Base-by-base conservation (phyloP, 2,329 filamentous ascomycete genomes). In the Phialocephala subalpina region DNA sequence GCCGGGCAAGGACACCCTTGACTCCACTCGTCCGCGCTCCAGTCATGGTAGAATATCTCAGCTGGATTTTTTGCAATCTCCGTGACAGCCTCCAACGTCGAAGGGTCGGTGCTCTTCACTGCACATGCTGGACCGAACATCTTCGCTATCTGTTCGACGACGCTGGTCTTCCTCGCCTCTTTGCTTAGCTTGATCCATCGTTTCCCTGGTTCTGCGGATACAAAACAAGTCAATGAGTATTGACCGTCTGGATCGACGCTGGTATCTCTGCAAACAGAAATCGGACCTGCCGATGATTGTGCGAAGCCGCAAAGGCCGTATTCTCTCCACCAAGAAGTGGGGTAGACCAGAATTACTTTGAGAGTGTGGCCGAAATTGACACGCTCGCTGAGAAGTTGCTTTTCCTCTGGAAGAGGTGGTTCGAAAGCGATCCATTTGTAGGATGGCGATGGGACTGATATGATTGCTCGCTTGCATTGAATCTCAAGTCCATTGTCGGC, bases 361-460 rank as follows among this genome's bases (percentile, higher is more conserved):
- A 79, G 80, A 64, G 84, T 83, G 56, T 82, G 77, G 0, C 82
- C 81, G 1, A 83, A 75, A 4, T 67, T 73, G 22, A 77, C 78
- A 0, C 73, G 68, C 29, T 77, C 67, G 42, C 77, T 76, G 14
- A 56, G 40, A 16, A 47, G 9, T 11, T 82, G 71, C 3, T 77
- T 73, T 4, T 73, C 68, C 25, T 80, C 77, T 0, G 83, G 81
- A 0, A 85, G 75, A 0, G 79, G 69, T 0, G 85, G 85, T 0
- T 76, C 70, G 73, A 87, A 84, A 5, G 73, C 75, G 27, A 87
- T 79, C 11, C 79, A 76, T 6, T 77, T 76, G 59, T 82, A 80
- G 56, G 85, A 74, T 8, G 84, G 79, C 4, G 80, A 82, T 0
- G 84, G 82, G 5, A 87, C 73, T 1, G 84, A 83, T 1, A 85